Conservation (phyloP, 2,329 filamentous ascomycete species). For the Lasiodiplodia gonubiensis region DNA sequence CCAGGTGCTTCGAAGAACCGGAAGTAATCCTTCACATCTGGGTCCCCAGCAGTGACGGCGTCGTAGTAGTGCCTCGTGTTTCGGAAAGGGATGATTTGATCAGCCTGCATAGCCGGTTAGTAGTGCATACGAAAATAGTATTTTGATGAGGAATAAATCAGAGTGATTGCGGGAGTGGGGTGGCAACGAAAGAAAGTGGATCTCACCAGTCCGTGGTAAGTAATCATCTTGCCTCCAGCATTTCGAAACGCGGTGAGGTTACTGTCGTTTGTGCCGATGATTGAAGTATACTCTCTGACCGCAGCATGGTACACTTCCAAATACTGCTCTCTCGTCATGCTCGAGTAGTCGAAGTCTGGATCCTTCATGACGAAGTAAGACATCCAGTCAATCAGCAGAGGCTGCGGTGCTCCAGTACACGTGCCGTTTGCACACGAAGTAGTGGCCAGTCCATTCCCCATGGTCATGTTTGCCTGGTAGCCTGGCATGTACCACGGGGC, state of each 20-base stretch:
- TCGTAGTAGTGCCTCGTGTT: background rate
- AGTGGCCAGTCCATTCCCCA: slow-evolving; percentile 36
- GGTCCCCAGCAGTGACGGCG: slow-evolving; percentile 9
- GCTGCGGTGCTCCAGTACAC: slow-evolving; percentile 29
- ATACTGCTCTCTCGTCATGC: slow-evolving; percentile 38
- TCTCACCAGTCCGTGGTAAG: slow-evolving; percentile 45
- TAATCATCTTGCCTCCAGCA: slow-evolving; percentile 50
- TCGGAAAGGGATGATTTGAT: background rate
- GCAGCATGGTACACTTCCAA: slow-evolving; percentile 36
- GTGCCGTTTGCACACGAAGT: slow-evolving; percentile 37
- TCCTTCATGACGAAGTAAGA: slow-evolving; percentile 32
- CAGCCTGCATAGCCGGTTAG: background rate
- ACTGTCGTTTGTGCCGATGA: slow-evolving; percentile 46
- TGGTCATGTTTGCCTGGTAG: slow-evolving; percentile 29
- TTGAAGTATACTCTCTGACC: slow-evolving; percentile 38
- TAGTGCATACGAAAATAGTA: too few species aligned
- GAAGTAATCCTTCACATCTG: slow-evolving; percentile 28
- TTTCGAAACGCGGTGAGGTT: slow-evolving; percentile 46
- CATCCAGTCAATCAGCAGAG: slow-evolving; percentile 29
- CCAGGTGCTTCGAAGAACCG: slow-evolving; percentile 31
- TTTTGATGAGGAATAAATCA: too few species aligned
- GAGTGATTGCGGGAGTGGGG: too few species aligned
- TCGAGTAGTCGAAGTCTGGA: slow-evolving; percentile 29
- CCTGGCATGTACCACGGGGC: background rate
- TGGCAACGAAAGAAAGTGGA: too few species aligned